Evolutionary conservation across 2,329 filamentous ascomycete species (phyloP), one percentile per base, ranked within the genome.

Genomic region (Arachnopeziza araneosa): DNA sequence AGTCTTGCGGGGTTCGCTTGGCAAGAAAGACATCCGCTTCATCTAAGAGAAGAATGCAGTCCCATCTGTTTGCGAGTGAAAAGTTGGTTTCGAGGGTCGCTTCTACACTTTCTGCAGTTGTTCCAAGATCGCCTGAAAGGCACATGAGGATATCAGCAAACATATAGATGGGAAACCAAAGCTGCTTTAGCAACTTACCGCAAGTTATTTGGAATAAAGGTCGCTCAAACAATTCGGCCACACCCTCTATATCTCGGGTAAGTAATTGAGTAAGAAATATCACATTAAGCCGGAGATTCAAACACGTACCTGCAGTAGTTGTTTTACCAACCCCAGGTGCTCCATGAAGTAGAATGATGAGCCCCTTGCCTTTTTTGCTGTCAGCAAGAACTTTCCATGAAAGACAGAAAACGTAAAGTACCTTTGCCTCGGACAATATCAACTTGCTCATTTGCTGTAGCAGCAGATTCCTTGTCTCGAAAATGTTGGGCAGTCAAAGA

Each of bases 61-160:
- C 74, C 79, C 79, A 83, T n/a, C 75, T 75, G 0, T 75, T 74
- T 4, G 79, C 79, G 64, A 80, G 76, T 57, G 75, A 71, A 36
- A 83, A 79, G 22, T 76, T 71, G 19, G 72, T 70, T 61, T 78
- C 75, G 58, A 83, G 69, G 54, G 77, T 77, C 7, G 72, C 67
- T 9, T 79, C 78, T 6, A 82, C 71, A 17, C 71, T 67, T 1
- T 70, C 69, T 0, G 79, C 72, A 30, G 73, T 75, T 53, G 75
- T 74, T 30, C 79, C 79, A 22, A 83, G 71, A 64, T 81, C 79
- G 53, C 51, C 51, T n/a, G 9, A 9, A 30, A 4, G 9, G 4
- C 26, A 44, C 36, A 4, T 2, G 4, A 8, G 6, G 6, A 44
- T 3, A 44, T 44, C 12, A 44, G 36, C 12, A 19, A 8, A 4